Conservation (phyloP, 2,329 filamentous ascomycete species). For the Paramyrothecium roridum region DNA sequence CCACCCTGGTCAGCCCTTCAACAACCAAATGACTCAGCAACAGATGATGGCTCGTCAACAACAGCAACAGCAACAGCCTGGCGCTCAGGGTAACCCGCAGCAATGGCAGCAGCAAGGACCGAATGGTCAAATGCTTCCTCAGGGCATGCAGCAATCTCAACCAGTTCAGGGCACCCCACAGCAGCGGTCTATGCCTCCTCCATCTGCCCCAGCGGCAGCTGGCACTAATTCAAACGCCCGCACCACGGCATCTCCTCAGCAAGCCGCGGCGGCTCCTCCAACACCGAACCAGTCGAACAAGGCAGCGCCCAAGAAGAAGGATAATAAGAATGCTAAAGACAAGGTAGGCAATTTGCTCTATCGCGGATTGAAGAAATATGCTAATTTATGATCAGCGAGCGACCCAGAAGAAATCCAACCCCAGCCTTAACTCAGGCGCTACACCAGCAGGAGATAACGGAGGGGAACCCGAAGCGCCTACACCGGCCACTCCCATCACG, state of each 20-base stretch:
- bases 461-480: conserved; percentile 55
- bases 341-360: conserved; percentile 57
- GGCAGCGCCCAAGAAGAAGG: conserved; percentile 75
- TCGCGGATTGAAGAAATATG: neutral
- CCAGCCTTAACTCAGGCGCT: conserved; percentile 45
- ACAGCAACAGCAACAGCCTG: conserved; percentile 24
- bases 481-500: conserved; percentile 63
- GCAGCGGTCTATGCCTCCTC: conserved; percentile 67
- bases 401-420: conserved; percentile 62
- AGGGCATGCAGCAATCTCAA: conserved; percentile 35
- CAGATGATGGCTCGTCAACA: conserved; percentile 51
- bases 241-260: conserved; percentile 59
- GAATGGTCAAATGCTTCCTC: conserved; percentile 38
- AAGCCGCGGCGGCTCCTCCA: conserved; percentile 65
- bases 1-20: conserved; percentile 58
- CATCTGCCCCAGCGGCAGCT: conserved; percentile 53
- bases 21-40: conserved; percentile 59
- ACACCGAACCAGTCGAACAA: conserved; percentile 74
- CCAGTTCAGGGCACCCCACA: conserved; percentile 67
- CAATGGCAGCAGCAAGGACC: conserved; percentile 35
- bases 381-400: conserved; percentile 38
- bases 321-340: conserved; percentile 58
- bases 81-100: conserved; percentile 24
- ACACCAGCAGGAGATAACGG: conserved; percentile 56
- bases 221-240: conserved; percentile 49